These are phyloP conservation scores for Chimonanthus praecox DNA, from an alignment of 164 flowering plant genomes.

Conservation along the genomic window DNA sequence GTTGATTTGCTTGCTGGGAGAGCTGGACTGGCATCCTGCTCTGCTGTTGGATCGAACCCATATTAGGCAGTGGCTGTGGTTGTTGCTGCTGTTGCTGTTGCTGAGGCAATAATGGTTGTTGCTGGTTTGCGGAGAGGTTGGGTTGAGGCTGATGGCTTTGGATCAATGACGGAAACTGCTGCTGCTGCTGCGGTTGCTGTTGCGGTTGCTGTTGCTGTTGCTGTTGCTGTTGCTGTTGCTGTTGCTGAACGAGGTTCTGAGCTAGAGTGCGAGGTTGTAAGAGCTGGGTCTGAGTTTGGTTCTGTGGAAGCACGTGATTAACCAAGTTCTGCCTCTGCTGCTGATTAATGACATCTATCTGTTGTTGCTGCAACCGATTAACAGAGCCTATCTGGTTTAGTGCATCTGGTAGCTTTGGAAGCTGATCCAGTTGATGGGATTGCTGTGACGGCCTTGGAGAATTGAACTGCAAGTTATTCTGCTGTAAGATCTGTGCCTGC, in stretches of 20 bases:
- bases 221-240: conserved; percentile 16
- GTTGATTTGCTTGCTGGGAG: conserved; percentile 47
- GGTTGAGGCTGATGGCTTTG: conserved; percentile 58
- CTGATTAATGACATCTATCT: conserved; percentile 44
- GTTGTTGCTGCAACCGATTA: conserved; percentile 52
- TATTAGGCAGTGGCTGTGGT: conserved; percentile 21
- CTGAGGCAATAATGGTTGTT: conserved; percentile 2
- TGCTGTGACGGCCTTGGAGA: conserved; percentile 50
- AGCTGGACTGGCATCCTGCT: conserved; percentile 32
- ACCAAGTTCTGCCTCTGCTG: conserved; percentile 51
- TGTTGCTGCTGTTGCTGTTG: conserved; percentile 13
- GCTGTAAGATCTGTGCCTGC: conserved; percentile 53
- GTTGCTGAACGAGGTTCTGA: conserved; percentile 40
- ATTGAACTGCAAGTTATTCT: conserved; percentile 50
- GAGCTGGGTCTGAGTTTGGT: conserved; percentile 52
- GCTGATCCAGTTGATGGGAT: conserved; percentile 58
- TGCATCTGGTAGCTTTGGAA: conserved; percentile 45
- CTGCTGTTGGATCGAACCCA: conserved; percentile 43
- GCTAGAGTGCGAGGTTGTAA: conserved; percentile 44
- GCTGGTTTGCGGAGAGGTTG: conserved; percentile 40
- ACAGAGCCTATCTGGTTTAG: conserved; percentile 39
- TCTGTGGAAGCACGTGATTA: conserved; percentile 39
- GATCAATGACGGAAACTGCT: conserved; percentile 13
- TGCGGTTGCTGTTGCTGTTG: no score
- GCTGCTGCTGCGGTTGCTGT: not conserved